Conservation (phyloP, 768 basidiomycete species). For the Collybia mongolica region DNA sequence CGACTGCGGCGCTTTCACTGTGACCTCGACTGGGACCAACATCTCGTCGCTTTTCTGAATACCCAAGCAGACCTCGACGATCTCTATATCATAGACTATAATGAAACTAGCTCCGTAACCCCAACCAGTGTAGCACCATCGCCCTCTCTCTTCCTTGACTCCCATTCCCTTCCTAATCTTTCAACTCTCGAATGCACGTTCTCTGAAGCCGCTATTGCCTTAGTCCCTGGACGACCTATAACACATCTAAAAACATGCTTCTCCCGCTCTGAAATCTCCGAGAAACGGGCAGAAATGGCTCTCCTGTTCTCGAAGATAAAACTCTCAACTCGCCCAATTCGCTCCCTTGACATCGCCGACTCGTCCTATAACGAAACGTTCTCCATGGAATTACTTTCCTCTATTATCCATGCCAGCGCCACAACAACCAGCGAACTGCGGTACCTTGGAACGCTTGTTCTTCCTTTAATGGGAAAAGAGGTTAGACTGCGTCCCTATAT, state of each 20-base stretch:
- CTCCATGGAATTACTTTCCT: conserved; percentile 49
- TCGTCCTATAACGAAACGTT: conserved; percentile 55
- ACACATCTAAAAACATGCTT: conserved; percentile 69
- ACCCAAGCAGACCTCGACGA: conserved; percentile 46
- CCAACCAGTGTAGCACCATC: conserved; percentile 15
- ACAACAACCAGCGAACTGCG: conserved; percentile 37
- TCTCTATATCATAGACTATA: conserved; percentile 48
- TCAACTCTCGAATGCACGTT: conserved; percentile 66
- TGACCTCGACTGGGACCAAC: conserved; percentile 62
- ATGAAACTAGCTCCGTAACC: conserved; percentile 20
- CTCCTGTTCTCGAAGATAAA: conserved; percentile 45
- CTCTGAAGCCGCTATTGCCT: conserved; percentile 55
- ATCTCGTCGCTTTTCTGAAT: conserved; percentile 53
- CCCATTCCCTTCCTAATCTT: conserved; percentile 44
- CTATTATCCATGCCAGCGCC: conserved; percentile 32
- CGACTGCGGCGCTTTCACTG: conserved; percentile 61
- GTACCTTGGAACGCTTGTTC: conserved; percentile 63
- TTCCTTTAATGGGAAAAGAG: conserved; percentile 57
- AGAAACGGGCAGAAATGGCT: conserved; percentile 53
- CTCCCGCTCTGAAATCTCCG: conserved; percentile 44
- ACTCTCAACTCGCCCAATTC: conserved; percentile 41
- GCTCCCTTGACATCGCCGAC: conserved; percentile 62
- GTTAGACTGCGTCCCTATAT: conserved; percentile 29
- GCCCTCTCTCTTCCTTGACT: conserved; percentile 24
- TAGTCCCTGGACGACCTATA: conserved; percentile 59